phyloP scores from a whole-genome alignment of 306 rosid species.

The Vigna unguiculata region DNA sequence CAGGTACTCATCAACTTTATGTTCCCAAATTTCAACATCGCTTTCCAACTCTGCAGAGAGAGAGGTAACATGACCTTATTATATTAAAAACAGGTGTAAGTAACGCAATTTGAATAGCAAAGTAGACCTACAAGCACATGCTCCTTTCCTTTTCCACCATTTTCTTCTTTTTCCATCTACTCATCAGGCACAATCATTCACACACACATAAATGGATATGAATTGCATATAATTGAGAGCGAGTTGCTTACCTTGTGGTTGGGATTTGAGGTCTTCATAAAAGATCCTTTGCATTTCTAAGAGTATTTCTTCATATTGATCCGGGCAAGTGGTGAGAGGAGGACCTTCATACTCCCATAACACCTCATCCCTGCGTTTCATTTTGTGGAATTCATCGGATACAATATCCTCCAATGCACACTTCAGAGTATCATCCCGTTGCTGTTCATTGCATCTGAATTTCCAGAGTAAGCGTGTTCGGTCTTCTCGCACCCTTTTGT shows the following conservation, averaged over 20 bases:
- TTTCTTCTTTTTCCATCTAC: background rate
- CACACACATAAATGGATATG: background rate
- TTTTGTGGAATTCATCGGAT: conserved; percentile 70
- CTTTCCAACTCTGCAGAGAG: conserved; percentile 51
- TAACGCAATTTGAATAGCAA: background rate
- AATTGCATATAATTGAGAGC: background rate
- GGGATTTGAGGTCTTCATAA: conserved; percentile 66
- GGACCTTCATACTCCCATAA: conserved; percentile 78
- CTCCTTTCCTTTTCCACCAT: background rate
- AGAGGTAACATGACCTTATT: conserved; percentile 39
- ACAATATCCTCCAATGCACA: conserved; percentile 68
- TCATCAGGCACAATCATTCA: background rate
- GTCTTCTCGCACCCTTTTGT: conserved; percentile 73
- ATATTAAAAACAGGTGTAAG: background rate
- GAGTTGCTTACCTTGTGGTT: conserved; percentile 56
- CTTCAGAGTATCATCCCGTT: conserved; percentile 36
- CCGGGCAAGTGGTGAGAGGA: conserved; percentile 51
- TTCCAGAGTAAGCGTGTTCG: conserved; percentile 84
- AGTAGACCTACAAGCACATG: background rate
- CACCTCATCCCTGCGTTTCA: conserved; percentile 55
- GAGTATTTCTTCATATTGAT: conserved; percentile 74
- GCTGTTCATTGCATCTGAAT: conserved; percentile 50
- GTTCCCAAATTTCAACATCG: conserved; percentile 70
- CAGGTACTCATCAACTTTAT: conserved; percentile 80
- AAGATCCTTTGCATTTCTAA: conserved; percentile 85